Base-by-base conservation (phyloP, 2,329 filamentous ascomycete species). In the Acrodontium crateriforme region DNA sequence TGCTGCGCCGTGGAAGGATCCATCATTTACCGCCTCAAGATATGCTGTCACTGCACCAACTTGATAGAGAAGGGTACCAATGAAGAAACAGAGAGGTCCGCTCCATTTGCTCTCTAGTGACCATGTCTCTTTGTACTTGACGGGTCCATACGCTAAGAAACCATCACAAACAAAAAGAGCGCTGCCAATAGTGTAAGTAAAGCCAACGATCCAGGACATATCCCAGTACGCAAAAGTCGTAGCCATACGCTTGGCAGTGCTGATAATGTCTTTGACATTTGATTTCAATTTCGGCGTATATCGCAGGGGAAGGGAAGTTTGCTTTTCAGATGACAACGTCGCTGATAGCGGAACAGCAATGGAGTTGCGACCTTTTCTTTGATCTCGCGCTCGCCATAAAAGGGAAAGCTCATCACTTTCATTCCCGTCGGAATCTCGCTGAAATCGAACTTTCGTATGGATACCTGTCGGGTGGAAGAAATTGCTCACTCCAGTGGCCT, bases 21-120 rank as follows among this genome's bases (percentile, higher is more conserved):
- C 46, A 24, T 47, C 42, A 18, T 49, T 49, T 13, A 49, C 45
- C 3, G 46, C 45, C 33, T 48, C 45, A 2, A 49, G 30, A 29
- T 48, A 49, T 11, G 45, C 42, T 9, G 38, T 31, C 3, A 44
- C 38, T 0, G 45, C 46, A 8, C 45, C 45, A 11, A 47, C 22
- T 21, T 49, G 45, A 25, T 42, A 49, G 29, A 46, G 37, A 2
- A 47, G 23, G 1, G 41, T 40, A 2, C 45, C 46, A 18, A 49
- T 30, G 31, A 48, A 47, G 32, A 44, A 46, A 3, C 23, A 27
- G 23, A 46, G 18, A 3, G 38, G 33, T 7, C 36, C 41, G 26
- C 39, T 39, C 22, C 42, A 44, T 16, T 36, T 38, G n/a, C 27
- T 29, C 9, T 41, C 31, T 5, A 35, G 36, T 15, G 28, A 18